phyloP scores from a whole-genome alignment of 192 early-diverging fungal species.

The Coemansia sp. region DNA sequence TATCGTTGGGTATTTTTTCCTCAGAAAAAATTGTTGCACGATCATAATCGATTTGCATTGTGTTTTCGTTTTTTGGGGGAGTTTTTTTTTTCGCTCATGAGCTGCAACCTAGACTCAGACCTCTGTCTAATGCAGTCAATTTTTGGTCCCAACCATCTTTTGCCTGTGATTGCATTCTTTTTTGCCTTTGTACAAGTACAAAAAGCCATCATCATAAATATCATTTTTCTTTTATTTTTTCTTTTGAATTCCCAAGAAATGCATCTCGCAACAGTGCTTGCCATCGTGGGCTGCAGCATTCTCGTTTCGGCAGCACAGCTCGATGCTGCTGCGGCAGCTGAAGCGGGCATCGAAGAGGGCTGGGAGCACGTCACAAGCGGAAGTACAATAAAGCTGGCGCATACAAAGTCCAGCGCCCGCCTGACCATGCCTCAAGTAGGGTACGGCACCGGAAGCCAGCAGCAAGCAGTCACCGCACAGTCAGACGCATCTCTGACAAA shows the following conservation, averaged over 20 bases:
- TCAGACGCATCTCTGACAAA: constrained; percentile 22
- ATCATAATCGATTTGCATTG: neutral
- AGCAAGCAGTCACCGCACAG: constrained; percentile 46
- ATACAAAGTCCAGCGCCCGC: constrained; percentile 28
- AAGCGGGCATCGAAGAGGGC: constrained; percentile 25
- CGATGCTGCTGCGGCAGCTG: neutral
- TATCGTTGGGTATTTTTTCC: neutral
- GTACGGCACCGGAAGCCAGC: constrained; percentile 55
- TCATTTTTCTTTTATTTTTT: neutral
- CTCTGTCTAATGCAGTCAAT: neutral
- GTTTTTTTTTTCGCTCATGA: neutral
- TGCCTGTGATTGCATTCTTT: neutral
- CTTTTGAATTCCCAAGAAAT: neutral
- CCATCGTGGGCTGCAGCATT: neutral
- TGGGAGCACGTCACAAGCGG: constrained; percentile 46
- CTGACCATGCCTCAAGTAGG: constrained; percentile 52
- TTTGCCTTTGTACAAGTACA: neutral
- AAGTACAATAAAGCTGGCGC: constrained; percentile 46
- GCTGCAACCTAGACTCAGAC: neutral
- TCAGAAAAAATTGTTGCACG: neutral
- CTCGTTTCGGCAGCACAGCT: neutral
- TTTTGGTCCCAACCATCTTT: neutral
- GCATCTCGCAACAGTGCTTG: neutral
- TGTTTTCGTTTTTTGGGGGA: neutral
- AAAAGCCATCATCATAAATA: too few relatives aligned